phyloP scores from a whole-genome alignment of 169 alveolate species.

The Prorocentrum cordatum region DNA sequence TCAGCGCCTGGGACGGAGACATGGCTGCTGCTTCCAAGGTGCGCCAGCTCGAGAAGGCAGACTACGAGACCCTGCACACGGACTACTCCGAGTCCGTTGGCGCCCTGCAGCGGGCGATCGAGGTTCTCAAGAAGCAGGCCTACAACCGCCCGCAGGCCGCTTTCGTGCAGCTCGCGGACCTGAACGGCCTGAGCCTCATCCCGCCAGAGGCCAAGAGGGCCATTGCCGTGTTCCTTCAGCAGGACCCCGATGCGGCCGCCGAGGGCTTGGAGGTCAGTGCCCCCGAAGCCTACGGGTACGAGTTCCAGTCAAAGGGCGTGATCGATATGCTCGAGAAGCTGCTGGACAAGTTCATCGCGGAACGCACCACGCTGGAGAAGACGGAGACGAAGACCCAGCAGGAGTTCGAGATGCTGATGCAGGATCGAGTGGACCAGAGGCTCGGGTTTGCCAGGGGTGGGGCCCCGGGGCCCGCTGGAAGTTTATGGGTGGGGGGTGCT shows the following conservation, averaged over 20 bases:
- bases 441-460: neutral
- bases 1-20: neutral
- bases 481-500: too few species aligned
- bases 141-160: neutral
- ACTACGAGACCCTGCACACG: neutral
- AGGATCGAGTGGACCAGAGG: neutral
- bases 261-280: neutral
- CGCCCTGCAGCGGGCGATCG: neutral
- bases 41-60: neutral
- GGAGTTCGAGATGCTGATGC: neutral
- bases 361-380: neutral
- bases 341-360: neutral
- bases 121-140: neutral
- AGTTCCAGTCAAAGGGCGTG: conserved; percentile 49
- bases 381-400: neutral
- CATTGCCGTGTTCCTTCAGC: neutral
- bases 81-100: neutral
- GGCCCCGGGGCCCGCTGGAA: too few species aligned
- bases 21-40: neutral
- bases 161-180: neutral
- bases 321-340: conserved; percentile 14
- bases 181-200: neutral
- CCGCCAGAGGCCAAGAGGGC: neutral
- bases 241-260: neutral
- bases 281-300: conserved; percentile 61